Evolutionary conservation across 306 rosid species (phyloP).

Genomic region (Trifolium dubium): DNA sequence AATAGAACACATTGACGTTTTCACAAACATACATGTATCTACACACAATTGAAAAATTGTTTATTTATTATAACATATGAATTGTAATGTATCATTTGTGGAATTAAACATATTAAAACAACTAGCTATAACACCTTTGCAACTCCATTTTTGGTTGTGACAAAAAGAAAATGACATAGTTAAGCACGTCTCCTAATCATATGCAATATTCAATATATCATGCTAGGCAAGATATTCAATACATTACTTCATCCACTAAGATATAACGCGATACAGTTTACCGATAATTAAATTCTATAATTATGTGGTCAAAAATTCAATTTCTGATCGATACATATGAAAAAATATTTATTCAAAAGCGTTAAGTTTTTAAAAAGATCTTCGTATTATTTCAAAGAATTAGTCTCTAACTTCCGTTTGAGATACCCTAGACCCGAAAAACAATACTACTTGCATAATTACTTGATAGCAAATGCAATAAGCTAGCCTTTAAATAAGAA

Average conservation of each 20-base stretch:
- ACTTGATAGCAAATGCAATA: not conserved
- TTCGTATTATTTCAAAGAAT: too few species aligned
- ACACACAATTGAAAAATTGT: not conserved
- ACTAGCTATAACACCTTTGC: constrained; percentile 28
- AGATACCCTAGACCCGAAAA: too few species aligned
- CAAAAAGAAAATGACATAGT: constrained; percentile 41
- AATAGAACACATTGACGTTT: not conserved
- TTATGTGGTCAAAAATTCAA: too few species aligned
- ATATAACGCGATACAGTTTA: too few species aligned
- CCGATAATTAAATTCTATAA: too few species aligned
- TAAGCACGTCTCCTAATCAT: constrained; percentile 36
- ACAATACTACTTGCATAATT: not conserved
- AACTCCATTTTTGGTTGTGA: constrained; percentile 18
- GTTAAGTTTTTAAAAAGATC: too few species aligned
- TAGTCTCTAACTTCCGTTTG: too few species aligned
- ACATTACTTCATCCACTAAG: too few species aligned
- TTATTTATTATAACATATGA: not conserved
- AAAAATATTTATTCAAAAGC: too few species aligned
- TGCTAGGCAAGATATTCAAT: constrained; percentile 21
- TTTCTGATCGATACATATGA: too few species aligned
- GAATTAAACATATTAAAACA: constrained; percentile 28
- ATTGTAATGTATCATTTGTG: constrained; percentile 10
- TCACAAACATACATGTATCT: constrained; percentile 20
- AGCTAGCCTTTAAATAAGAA: constrained; percentile 8
- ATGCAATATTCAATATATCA: not conserved